Conservation (phyloP, 2,329 filamentous ascomycete genomes). For the Penicillium sp. region DNA sequence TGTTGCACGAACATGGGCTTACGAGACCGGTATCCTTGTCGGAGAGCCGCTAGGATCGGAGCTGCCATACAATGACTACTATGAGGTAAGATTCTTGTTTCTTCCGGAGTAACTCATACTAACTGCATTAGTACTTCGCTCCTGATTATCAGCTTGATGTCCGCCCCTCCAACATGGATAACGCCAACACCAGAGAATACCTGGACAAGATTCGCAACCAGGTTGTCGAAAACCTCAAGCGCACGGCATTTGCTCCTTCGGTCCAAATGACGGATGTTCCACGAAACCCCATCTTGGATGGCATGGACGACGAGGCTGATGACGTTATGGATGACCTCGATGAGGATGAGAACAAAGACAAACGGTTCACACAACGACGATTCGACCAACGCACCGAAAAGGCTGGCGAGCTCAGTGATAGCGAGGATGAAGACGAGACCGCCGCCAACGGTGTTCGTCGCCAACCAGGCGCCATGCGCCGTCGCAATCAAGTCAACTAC, state of each 20-base stretch:
- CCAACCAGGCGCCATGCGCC: slow-evolving; percentile 49
- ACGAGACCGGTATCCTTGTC: slow-evolving; percentile 76
- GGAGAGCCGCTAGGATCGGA: slow-evolving; percentile 75
- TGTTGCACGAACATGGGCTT: slow-evolving; percentile 60
- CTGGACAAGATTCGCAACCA: slow-evolving; percentile 65
- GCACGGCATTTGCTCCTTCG: slow-evolving; percentile 61
- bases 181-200: slow-evolving; percentile 66
- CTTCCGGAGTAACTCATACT: slow-evolving; percentile 17
- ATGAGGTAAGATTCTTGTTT: slow-evolving; percentile 54
- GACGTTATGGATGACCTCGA: slow-evolving; percentile 68
- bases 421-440: slow-evolving; percentile 79
- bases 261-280: slow-evolving; percentile 66
- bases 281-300: slow-evolving; percentile 51
- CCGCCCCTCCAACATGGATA: slow-evolving; percentile 69
- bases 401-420: slow-evolving; percentile 80
- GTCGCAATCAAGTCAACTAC: slow-evolving; percentile 62
- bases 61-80: slow-evolving; percentile 97
- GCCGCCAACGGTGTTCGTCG: slow-evolving; percentile 66
- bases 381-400: slow-evolving; percentile 77
- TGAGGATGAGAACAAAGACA: slow-evolving; percentile 81
- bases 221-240: slow-evolving; percentile 65
- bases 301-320: slow-evolving; percentile 64
- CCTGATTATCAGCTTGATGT: slow-evolving; percentile 70
- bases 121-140: slow-evolving; percentile 58
- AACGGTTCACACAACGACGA: slow-evolving; percentile 73